Conservation (phyloP, 495 filamentous ascomycete genomes). For the Jackrogersella minutella region DNA sequence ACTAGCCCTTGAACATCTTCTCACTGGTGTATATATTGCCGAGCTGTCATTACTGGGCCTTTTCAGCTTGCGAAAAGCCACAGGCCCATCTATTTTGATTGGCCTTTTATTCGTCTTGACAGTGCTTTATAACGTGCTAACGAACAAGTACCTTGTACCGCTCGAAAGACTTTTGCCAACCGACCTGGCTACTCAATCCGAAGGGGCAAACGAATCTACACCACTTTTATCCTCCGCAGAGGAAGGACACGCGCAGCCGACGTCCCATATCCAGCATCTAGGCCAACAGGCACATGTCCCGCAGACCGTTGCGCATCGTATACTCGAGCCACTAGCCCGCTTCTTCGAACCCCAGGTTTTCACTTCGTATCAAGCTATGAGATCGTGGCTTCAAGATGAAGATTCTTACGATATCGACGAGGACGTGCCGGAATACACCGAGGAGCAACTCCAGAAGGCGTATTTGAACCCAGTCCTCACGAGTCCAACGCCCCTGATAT, state of each 20-base stretch:
- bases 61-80: slow-evolving; percentile 71
- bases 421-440: slow-evolving; percentile 56
- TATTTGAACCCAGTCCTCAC: slow-evolving; percentile 75
- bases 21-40: slow-evolving; percentile 81
- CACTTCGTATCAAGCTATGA: slow-evolving; percentile 37
- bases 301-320: slow-evolving; percentile 32
- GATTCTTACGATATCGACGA: slow-evolving; percentile 64
- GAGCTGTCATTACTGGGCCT: slow-evolving; percentile 83
- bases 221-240: slow-evolving; percentile 47
- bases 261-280: slow-evolving; percentile 19
- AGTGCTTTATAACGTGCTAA: slow-evolving; percentile 73
- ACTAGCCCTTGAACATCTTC: slow-evolving; percentile 80
- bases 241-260: slow-evolving; percentile 38
- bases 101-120: slow-evolving; percentile 75
- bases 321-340: slow-evolving; percentile 30
- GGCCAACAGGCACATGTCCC: slow-evolving; percentile 30
- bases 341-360: slow-evolving; percentile 41
- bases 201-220: slow-evolving; percentile 61
- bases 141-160: slow-evolving; percentile 38
- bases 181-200: slow-evolving; percentile 57
- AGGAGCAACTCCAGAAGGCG: slow-evolving; percentile 63
- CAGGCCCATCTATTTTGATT: slow-evolving; percentile 79
- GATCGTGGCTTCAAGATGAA: slow-evolving; percentile 38
- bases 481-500: slow-evolving; percentile 65
- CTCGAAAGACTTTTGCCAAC: slow-evolving; percentile 37